Percentiles rank a stretch among this genome's conserved stretches.
Conservation (phyloP, 140 eudicot genomes). For the Artemisia princeps region DNA sequence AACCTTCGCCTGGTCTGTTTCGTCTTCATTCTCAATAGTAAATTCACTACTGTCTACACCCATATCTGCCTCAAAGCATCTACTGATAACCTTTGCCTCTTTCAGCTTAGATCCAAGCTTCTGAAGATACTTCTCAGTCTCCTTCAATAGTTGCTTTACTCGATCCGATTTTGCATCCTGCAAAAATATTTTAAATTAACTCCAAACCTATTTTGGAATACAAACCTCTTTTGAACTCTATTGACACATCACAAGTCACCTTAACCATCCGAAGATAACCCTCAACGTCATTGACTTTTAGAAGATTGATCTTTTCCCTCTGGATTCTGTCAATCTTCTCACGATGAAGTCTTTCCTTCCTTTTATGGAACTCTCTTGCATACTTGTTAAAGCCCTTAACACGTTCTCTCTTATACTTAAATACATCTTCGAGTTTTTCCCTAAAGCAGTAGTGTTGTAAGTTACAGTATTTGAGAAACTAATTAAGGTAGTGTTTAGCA, state of each 20-base stretch:
- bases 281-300: constrained; percentile 93
- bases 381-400: constrained; percentile 78
- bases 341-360: constrained; percentile 83
- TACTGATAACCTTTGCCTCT: constrained; percentile 62
- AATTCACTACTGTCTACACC: constrained; percentile 61
- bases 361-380: constrained; percentile 88
- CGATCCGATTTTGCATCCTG: constrained; percentile 98
- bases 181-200: constrained; percentile 13
- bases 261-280: constrained; percentile 98
- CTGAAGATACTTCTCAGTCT: constrained; percentile 90
- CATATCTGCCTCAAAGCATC: constrained; percentile 62
- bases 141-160: constrained; percentile 83
- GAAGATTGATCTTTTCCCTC: constrained; percentile 87
- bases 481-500: constrained; percentile 5
- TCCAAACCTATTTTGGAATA: constrained; percentile 4
- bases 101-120: constrained; percentile 85
- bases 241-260: constrained; percentile 38
- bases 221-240: constrained; percentile 3
- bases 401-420: constrained; percentile 80
- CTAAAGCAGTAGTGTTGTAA: constrained; percentile 25
- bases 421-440: constrained; percentile 84
- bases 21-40: constrained; percentile 70
- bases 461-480: not conserved
- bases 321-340: constrained; percentile 97
- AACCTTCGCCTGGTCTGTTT: constrained; percentile 95